Percentiles rank a stretch among this genome's conserved stretches.
Evolutionary conservation across 2,329 filamentous ascomycete genomes (phyloP).

Genomic region (Botryotinia calthae): DNA sequence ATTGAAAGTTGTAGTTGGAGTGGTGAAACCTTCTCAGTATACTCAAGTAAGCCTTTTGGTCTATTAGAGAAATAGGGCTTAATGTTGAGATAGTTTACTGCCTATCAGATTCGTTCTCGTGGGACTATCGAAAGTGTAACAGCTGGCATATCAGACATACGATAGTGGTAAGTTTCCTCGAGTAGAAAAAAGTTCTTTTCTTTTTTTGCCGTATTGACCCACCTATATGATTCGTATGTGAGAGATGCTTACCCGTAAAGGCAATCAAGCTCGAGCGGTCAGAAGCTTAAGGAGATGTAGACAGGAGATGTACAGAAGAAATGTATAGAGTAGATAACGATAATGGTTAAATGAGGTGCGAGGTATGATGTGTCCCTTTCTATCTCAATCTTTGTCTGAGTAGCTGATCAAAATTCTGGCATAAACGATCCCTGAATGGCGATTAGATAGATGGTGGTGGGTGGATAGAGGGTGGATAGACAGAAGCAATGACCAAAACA

Average conservation of each 20-base stretch:
- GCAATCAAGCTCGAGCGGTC: neutral
- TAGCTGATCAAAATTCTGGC: neutral
- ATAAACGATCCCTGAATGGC: neutral
- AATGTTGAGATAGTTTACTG: neutral
- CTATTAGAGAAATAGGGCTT: conserved; percentile 2
- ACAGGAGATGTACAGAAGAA: too few relatives aligned
- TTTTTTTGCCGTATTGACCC: neutral
- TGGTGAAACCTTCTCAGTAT: neutral
- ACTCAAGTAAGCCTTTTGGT: neutral
- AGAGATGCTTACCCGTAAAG: neutral
- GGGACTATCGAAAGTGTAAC: neutral
- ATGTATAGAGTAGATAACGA: neutral
- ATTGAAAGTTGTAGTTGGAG: neutral
- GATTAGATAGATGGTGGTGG: neutral
- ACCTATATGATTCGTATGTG: neutral
- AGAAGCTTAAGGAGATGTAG: neutral
- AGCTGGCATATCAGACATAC: neutral
- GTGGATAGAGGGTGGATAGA: neutral
- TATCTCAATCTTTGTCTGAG: neutral
- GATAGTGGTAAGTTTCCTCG: neutral
- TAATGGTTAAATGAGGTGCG: neutral
- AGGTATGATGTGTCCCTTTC: neutral
- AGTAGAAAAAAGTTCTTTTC: neutral
- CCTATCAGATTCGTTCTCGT: neutral
- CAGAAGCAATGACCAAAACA: neutral